A percentile compares a stretch with the other conserved stretches of the same genome.
phyloP scores from a whole-genome alignment of 345 rosid species.

The Eutrema heterophyllum region DNA sequence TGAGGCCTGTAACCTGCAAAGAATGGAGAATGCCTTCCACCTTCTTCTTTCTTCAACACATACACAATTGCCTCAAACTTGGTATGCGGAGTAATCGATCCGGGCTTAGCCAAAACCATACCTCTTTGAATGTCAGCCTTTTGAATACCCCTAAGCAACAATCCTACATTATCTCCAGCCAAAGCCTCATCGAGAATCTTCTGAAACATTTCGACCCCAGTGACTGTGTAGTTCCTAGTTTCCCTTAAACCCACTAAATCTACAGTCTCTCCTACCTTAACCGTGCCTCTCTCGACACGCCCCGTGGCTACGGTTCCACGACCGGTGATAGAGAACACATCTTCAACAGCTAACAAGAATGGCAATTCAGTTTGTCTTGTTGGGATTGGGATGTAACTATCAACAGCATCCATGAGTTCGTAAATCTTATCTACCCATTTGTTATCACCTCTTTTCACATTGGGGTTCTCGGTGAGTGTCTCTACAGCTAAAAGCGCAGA shows the following conservation, averaged over 20 bases:
- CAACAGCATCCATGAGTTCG: constrained; percentile 89
- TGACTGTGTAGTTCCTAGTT: constrained; percentile 64
- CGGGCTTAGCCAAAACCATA: constrained; percentile 92
- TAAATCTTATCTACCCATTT: constrained; percentile 90
- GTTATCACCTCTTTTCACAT: constrained; percentile 65
- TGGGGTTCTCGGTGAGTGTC: constrained; percentile 66
- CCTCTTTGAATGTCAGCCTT: constrained; percentile 90
- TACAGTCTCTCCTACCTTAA: constrained; percentile 72
- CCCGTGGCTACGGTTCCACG: constrained; percentile 95
- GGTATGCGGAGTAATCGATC: constrained; percentile 72
- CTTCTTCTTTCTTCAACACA: constrained; percentile 98
- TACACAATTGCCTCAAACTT: constrained; percentile 72
- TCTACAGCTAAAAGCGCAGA: constrained; percentile 84
- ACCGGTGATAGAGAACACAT: constrained; percentile 86
- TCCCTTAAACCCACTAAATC: constrained; percentile 84
- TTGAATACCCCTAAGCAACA: constrained; percentile 85
- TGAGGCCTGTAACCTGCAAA: constrained; percentile 88
- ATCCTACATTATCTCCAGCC: constrained; percentile 92
- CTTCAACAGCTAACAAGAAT: constrained; percentile 80
- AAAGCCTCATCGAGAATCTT: constrained; percentile 82
- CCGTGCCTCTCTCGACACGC: constrained; percentile 79
- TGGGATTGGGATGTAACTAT: constrained; percentile 77
- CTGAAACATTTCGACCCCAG: constrained; percentile 89
- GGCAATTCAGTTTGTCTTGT: constrained; percentile 82
- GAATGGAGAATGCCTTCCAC: constrained; percentile 91